Evolutionary conservation across 768 basidiomycete species (phyloP).

Genomic region (Serendipita sp.): DNA sequence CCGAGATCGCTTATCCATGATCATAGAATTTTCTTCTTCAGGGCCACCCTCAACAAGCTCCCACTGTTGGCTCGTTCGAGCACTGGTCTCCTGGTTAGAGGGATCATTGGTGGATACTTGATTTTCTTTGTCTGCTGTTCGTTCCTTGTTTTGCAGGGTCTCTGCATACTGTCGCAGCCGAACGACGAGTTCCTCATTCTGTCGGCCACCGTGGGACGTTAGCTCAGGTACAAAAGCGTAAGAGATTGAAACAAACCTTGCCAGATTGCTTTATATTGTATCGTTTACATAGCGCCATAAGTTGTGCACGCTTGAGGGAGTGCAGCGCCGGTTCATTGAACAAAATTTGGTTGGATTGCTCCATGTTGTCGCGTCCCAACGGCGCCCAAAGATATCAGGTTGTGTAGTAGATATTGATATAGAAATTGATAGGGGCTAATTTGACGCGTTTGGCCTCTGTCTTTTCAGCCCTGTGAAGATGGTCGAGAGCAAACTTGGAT

Average conservation of each 20-base stretch:
- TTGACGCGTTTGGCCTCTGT: too few species aligned
- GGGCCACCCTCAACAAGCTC: conserved; percentile 50
- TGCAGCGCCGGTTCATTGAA: conserved; percentile 74
- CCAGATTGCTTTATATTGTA: conserved; percentile 66
- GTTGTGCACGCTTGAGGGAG: conserved; percentile 59
- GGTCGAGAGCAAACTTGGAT: too few species aligned
- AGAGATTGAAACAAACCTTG: conserved; percentile 23
- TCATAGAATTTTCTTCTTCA: conserved; percentile 27
- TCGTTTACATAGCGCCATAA: conserved; percentile 70
- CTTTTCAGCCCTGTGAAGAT: too few species aligned
- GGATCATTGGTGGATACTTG: background rate
- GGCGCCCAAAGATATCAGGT: background rate
- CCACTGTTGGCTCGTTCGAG: conserved; percentile 67
- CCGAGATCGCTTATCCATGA: background rate
- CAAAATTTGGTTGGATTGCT: conserved; percentile 33
- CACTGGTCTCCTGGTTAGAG: conserved; percentile 10
- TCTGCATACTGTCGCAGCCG: conserved; percentile 51
- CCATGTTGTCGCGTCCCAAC: background rate
- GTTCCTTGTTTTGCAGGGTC: conserved; percentile 31
- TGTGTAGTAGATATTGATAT: too few species aligned
- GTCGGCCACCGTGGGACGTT: background rate
- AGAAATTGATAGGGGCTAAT: too few species aligned
- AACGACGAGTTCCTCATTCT: conserved; percentile 52
- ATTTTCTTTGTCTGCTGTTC: conserved; percentile 12
- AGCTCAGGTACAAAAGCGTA: background rate